A percentile compares a stretch with the other conserved stretches of the same genome.
Evolutionary conservation across 2,329 filamentous ascomycete genomes (phyloP).

Genomic region (Fonsecaea multimorphosa): DNA sequence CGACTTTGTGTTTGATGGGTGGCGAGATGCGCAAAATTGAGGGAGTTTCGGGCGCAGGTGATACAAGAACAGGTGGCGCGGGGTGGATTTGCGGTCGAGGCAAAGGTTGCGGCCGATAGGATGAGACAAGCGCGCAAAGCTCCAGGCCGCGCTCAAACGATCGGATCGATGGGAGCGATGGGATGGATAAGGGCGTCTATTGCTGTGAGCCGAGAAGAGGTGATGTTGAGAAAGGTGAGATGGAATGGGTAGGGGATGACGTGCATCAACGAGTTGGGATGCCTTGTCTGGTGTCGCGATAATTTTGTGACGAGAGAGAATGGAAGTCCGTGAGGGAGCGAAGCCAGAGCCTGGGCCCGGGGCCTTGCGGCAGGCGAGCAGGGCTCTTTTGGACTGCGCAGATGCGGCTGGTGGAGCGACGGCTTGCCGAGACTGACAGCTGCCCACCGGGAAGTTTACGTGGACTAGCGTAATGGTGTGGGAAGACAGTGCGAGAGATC

Average conservation of each 20-base stretch:
- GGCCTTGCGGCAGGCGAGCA: not conserved
- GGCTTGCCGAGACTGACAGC: slow-evolving; percentile 14
- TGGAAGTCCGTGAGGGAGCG: slow-evolving; percentile 10
- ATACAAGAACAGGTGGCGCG: slow-evolving; percentile 34
- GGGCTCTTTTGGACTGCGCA: not conserved
- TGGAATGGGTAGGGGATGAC: slow-evolving; percentile 24
- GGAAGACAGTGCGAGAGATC: not conserved
- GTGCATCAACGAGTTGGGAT: slow-evolving; percentile 20
- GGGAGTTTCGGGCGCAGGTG: slow-evolving; percentile 18
- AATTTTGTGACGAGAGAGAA: slow-evolving; percentile 22
- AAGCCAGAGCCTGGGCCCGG: slow-evolving; percentile 14
- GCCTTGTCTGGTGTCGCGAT: slow-evolving; percentile 24
- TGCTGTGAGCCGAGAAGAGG: not conserved
- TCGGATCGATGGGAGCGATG: slow-evolving; percentile 9
- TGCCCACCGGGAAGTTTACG: slow-evolving; percentile 4
- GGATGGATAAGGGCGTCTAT: slow-evolving; percentile 1
- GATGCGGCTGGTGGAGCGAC: slow-evolving; percentile 8
- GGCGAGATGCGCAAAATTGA: slow-evolving; percentile 25
- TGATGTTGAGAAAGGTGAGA: slow-evolving; percentile 20
- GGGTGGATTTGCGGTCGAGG: slow-evolving; percentile 24
- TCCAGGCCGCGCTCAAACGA: slow-evolving; percentile 13
- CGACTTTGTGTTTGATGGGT: slow-evolving; percentile 17
- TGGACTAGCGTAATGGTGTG: not conserved
- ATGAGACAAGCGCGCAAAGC: slow-evolving; percentile 24
- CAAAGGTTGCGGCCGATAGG: slow-evolving; percentile 17